Evolutionary conservation across 1,284 basidiomycete species (phyloP), one percentile per base, ranked within the genome.

Genomic region (Ceratobasidium sp.): DNA sequence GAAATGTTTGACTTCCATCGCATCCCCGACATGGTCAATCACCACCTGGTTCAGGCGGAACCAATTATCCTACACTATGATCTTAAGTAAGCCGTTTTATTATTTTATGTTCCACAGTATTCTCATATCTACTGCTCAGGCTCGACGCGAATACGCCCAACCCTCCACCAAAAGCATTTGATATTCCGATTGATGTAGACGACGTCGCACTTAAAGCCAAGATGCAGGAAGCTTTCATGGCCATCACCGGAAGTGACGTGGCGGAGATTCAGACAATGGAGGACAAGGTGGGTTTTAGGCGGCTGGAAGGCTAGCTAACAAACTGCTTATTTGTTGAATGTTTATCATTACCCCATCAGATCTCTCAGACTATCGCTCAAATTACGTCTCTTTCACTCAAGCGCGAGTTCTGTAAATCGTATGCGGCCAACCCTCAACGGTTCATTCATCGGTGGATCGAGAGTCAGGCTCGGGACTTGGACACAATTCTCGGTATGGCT

Each of bases 361-460:
- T 96, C 78, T 90, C 92, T 23, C 87, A 93, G 62, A 88, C 92
- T 61, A 92, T 94, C 0, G 94, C 96, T 82, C 94, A 94, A 40
- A 88, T 96, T 61, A 92, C 95, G 80, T 96, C 95, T 82, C 90
- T 95, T 0, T 92, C 95, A 81, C 88, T 94, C 80, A 97, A 97
- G 84, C 89, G 92, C 17, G 93, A 95, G 28, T 98, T 98, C 85
- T 86, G 99, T 59, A 88, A 92, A 71, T 90, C 92, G 0, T 99
- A 98, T 83, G 91, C 96, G 23, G 86, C 90, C 1, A 90, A 96
- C 77, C 96, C 96, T 0, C 88, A 91, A 0, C 88, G 87, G 46
- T 98, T 98, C 83, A 93, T 98, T 77, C 91, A 96, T 81, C 93
- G 91, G 3, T 99, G 95, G 94, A 86, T 98, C 48, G 93, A 93